Evolutionary conservation across 2,329 filamentous ascomycete genomes (phyloP), one percentile per base, ranked within the genome.

Genomic region (Dryadomyces sulphureus): DNA sequence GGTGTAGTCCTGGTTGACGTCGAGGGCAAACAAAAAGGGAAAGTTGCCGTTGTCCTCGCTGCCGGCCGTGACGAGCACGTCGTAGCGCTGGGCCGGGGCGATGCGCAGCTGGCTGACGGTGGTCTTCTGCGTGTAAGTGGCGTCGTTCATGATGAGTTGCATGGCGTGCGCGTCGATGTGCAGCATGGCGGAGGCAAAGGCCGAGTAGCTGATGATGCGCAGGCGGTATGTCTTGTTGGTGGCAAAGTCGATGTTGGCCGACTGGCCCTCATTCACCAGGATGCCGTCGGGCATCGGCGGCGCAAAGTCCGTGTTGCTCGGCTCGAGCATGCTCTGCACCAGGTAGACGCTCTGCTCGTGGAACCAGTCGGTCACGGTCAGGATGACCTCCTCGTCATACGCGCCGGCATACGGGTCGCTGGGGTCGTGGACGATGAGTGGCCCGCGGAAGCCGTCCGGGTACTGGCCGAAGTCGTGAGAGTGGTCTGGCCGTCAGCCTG

Each of bases 401-500:
- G 69, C 54, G 41, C 62, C 62, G 9, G 60, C 55, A 54, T 73
- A 77, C 1, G 75, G 75, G 24, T 73, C 65, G 0, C 68, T 57
- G 0, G 68, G 68, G 53, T 81, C 77, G 43, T 77, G 69, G 12
- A 82, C 66, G 46, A 82, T 73, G 38, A 83, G 54, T 0, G 75
- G 63, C 1, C 75, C 77, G 17, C 78, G 73, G 39, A 81, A 65
- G n/a, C 79, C 79, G 56, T 83, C 79, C 0, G 78, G 76, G 53
- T 81, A 83, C 54, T 81, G 77, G 2, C 70, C 76, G 61, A 70
- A 69, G 46, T 71, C 67, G 57, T 83, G 79, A 1, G 75, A 79
- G 59, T 84, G 79, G 52, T 81, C 63, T 68, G 47, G 36, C 17
- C 4, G 56, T 69, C 61, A 14, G 60, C 62, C 62, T 65, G 50